A percentile compares a stretch with the other conserved stretches of the same genome.
Conservation (phyloP, 1,284 basidiomycete genomes). For the Wallemia hederae region DNA sequence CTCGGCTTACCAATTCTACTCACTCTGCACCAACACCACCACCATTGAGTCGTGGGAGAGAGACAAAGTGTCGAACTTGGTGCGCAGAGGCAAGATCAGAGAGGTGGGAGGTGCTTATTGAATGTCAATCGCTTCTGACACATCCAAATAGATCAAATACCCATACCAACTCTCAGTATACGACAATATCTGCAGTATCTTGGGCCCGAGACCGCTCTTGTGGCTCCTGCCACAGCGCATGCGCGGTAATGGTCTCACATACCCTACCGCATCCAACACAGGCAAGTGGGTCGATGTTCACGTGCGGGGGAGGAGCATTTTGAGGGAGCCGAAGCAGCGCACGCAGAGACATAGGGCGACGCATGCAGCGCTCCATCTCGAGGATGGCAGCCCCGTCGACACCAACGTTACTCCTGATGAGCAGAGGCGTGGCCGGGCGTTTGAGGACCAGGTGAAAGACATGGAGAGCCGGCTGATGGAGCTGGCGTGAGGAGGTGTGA, state of each 20-base stretch:
- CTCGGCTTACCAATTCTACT: slow-evolving; percentile 69
- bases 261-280: not conserved
- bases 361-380: not conserved
- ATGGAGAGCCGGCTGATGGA: not conserved
- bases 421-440: not conserved
- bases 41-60: slow-evolving; percentile 97
- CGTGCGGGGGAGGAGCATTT: not conserved
- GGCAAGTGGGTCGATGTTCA: not conserved
- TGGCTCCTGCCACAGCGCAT: not conserved
- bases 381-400: not conserved
- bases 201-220: not conserved
- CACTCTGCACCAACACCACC: slow-evolving; percentile 53
- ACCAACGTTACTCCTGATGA: not conserved
- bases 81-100: slow-evolving; percentile 53
- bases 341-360: not conserved
- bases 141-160: slow-evolving; percentile 36
- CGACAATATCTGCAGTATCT: not conserved
- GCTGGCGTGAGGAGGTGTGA: not conserved
- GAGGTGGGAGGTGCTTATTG: slow-evolving; percentile 25
- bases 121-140: slow-evolving; percentile 1
- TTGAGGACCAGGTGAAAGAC: not conserved
- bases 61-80: slow-evolving; percentile 62
- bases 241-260: not conserved
- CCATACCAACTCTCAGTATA: slow-evolving; percentile 30
- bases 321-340: not conserved